Evolutionary conservation across 176 grass and related monocot genomes (phyloP), one percentile per base, ranked within the genome.

Genomic region (Aegilops bicornis): DNA sequence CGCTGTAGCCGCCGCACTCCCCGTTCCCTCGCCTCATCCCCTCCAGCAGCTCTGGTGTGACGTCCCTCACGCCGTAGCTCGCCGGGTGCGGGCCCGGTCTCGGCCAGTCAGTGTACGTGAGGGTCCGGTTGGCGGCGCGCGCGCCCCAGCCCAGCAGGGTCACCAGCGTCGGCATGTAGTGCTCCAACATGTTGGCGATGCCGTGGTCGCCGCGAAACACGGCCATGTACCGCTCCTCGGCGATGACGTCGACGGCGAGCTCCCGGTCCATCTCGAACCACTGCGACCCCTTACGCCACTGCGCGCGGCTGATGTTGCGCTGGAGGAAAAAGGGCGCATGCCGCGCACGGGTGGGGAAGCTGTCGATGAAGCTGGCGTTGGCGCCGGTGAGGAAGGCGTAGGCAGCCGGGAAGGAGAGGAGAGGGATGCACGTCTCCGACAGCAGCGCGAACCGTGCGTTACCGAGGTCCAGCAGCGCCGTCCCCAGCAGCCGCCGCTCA

Each of bases 261-360:
- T 19, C n/a, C 1, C 94, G 81, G 59, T 88, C 66, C 73, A 96
- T 78, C 64, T 96, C 91, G 68, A 96, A 96, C 91, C 91, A 96
- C 79, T 96, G 91, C 19, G 94, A 43, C 2, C 94, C 94, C 81
- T 96, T 96, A 29, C 94, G 81, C 94, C 91, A 96, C 56, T 84
- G 85, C 43, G 64, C 40, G 36, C 22, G 52, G 73, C 48, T 87
- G 84, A 84, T 86, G 52, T 82, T 77, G 5, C 64, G 90, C 3
- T 20, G 24, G 54, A 76, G 79, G 88, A 86, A 90, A 32, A 68
- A 76, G 4, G 54, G 50, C 5, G 40, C 36, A 80, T 93, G 95
- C 13, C 95, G 85, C 12, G 29, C 86, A 0, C 76, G 78, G 66
- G 88, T 82, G 37, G 85, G 64, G 56, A 83, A 95, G 80, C 86